Evolutionary conservation across 2,329 filamentous ascomycete genomes (phyloP), one percentile per base, ranked within the genome.

Genomic region (Fusarium subglutinans): DNA sequence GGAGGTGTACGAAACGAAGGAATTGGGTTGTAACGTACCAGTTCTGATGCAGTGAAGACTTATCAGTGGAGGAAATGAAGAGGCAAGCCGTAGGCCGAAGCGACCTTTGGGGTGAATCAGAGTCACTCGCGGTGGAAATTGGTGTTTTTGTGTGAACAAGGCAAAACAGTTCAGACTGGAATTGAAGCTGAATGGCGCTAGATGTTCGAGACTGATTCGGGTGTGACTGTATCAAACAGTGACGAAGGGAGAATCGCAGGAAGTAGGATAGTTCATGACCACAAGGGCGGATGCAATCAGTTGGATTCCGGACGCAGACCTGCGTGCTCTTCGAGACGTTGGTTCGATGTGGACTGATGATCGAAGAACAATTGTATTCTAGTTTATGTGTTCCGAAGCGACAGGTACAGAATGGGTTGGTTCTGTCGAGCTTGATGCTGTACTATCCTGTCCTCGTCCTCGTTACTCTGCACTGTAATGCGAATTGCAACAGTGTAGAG

Each of bases 221-320:
- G 69, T 70, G 73, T 76, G 70, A 72, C 62, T 74, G 68, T 77
- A 71, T 76, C 70, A 78, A 63, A 69, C 66, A 72, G 70, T 69
- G 55, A 57, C 22, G 37, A 70, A 24, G 57, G 41, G 38, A 57
- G 64, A 35, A 50, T 45, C 18, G 26, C 22, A n/a, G 54, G 30
- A 59, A 38, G 30, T 30, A 63, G 44, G 55, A 63, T 51, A 53
- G 47, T 45, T 74, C 72, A 74, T 74, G 55, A 18, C 71, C 71
- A 59, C 63, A 45, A 69, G 44, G 63, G 55, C 50, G 44, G 18
- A 47, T 61, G 40, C 44, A 48, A 33, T 43, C 54, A 65, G 35
- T 44, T 37, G n/a, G 26, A 38, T 28, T 26, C 43, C 53, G 24
- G 63, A 48, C 30, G 50, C 45, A 35, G 44, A 47, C 45, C 40